Conservation (phyloP, 2,329 filamentous ascomycete species). For the Camptophora hylomeconis region DNA sequence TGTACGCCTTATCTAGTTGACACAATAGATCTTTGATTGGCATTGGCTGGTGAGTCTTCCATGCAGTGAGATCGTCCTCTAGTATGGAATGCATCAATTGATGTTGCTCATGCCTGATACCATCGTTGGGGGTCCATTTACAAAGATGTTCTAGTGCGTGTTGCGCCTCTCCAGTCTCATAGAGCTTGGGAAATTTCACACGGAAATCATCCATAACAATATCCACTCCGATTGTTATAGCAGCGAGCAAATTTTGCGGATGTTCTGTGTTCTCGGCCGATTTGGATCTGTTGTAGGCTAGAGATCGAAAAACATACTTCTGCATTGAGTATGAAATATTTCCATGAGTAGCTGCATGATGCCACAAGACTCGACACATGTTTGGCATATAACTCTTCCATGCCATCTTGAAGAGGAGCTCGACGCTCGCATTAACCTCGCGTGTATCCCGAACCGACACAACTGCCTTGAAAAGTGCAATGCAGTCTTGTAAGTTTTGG, state of each 20-base stretch:
- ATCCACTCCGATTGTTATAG: conserved; percentile 2
- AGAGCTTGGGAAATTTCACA: conserved; percentile 2
- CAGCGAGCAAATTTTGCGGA: not conserved
- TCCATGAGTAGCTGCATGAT: not conserved
- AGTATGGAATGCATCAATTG: conserved; percentile 2
- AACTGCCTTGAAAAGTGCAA: conserved; percentile 2
- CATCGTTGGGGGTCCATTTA: not conserved
- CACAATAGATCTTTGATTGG: not conserved
- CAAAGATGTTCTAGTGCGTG: not conserved
- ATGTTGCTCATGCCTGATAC: conserved; percentile 1
- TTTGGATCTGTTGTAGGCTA: not conserved
- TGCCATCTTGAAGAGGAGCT: conserved; percentile 2
- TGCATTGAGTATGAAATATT: conserved; percentile 2
- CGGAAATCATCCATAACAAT: not conserved
- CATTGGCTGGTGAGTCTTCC: conserved; percentile 1
- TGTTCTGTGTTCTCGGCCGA: not conserved
- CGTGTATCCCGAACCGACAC: conserved; percentile 1
- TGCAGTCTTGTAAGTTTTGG: too few relatives aligned
- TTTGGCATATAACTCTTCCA: conserved; percentile 1
- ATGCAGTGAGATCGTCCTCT: conserved; percentile 4
- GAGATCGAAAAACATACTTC: not conserved
- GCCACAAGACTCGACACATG: conserved; percentile 4
- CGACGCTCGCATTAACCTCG: conserved; percentile 1
- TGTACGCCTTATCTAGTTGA: conserved; percentile 1
- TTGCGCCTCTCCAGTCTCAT: too few relatives aligned